Base-by-base conservation (phyloP, 140 eudicot species). In the Cichorium intybus region DNA sequence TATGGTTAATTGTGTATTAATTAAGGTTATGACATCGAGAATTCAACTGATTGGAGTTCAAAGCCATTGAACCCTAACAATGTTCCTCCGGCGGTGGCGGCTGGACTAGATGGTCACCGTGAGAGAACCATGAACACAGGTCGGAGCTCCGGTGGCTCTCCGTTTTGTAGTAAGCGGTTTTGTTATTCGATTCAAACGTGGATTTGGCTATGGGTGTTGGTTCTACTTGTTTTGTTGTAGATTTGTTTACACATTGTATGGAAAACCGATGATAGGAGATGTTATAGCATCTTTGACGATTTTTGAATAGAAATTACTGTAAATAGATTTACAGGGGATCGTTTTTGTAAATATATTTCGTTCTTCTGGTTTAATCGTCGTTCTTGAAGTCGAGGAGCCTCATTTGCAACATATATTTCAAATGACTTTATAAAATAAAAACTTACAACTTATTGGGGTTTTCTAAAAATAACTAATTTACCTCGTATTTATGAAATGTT, bases 11-110 rank as follows among this genome's bases (percentile, higher is more conserved):
- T 14, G 49, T 70, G 67, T 50, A 48, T 47, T 20, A 14, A 20
- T 74, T 79, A 88, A 89, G 97, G 97, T 77, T 83, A 89, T 52
- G 81, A 86, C 48, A 50, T 66, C 21, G 89, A 79, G 55, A 78
- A 62, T 43, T 64, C 79, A 23, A 60, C 55, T 1, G 60, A 50
- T 31, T 56, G 58, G 11, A 61, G 67, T 47, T 53, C 69, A 49
- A 72, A 60, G 59, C 60, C 89, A 10, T 77, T 33, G 37, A 78
- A 84, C 77, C 68, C 77, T 10, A 62, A 77, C 67, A 60, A n/a
- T 12, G 87, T 75, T 9, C 94, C 90, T 66, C 89, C 96, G 41
- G 85, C 94, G 16, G 69, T 85, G 64, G 96, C 85, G 51, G 94
- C 77, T 21, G 89, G 81, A 59, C 79, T 80, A 46, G 62, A 62